Evolutionary conservation across 2,329 filamentous ascomycete genomes (phyloP).

Genomic region (Teratosphaeria pseudoeucalypti): DNA sequence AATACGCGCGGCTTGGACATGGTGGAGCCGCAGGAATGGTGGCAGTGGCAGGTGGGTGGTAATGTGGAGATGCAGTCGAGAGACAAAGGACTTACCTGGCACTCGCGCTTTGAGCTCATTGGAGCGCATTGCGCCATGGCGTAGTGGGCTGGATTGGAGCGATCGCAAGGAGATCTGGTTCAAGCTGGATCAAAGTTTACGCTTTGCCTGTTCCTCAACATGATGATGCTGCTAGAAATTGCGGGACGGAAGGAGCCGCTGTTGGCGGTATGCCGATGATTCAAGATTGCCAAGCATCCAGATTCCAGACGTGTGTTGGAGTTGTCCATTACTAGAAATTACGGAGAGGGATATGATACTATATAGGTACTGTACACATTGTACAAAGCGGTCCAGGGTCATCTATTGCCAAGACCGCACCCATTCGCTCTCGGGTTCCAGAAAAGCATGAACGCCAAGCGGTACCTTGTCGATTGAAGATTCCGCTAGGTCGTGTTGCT

Average conservation of each 20-base stretch:
- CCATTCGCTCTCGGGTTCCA: background rate
- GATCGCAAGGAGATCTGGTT: background rate
- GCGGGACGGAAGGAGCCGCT: background rate
- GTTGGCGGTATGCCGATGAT: background rate
- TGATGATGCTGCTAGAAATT: background rate
- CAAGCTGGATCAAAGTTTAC: background rate
- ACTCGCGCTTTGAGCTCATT: background rate
- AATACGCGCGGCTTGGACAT: slow-evolving; percentile 47
- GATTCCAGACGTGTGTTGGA: background rate
- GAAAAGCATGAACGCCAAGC: background rate
- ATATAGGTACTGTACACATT: background rate
- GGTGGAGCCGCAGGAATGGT: background rate
- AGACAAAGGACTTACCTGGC: background rate
- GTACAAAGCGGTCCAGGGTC: background rate
- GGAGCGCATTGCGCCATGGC: background rate
- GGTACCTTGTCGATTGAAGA: background rate
- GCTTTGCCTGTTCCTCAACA: background rate
- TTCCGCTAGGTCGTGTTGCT: background rate
- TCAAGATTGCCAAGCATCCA: background rate
- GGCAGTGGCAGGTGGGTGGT: background rate
- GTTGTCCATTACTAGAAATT: too few relatives aligned
- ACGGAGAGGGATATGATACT: background rate
- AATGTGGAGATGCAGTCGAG: background rate
- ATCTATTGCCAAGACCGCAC: background rate
- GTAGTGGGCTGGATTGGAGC: background rate